A percentile compares a stretch with the other conserved stretches of the same genome.
Conservation (phyloP, 83 land plant species). For the Picea abies region DNA sequence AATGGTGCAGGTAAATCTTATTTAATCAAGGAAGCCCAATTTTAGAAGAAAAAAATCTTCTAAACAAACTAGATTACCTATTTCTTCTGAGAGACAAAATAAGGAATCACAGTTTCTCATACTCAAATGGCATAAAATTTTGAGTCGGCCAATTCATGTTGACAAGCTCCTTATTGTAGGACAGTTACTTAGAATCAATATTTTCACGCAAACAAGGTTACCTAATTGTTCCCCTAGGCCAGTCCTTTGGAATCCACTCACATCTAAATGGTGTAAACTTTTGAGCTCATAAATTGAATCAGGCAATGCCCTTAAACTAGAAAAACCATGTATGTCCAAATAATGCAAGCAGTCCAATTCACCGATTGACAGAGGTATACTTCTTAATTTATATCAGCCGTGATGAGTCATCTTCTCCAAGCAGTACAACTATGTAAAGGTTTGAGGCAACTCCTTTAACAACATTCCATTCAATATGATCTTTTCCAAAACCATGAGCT, state of each 20-base stretch:
- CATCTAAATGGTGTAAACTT: conserved; percentile 5
- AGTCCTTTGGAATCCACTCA: conserved; percentile 1
- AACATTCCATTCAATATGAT: neutral
- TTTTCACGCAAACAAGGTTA: neutral
- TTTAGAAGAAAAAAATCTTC: no score
- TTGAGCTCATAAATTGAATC: conserved; percentile 9
- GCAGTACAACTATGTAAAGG: conserved; percentile 1
- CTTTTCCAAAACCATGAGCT: neutral
- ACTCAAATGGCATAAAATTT: neutral
- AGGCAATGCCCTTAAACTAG: neutral
- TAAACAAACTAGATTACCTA: no score
- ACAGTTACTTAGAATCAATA: conserved; percentile 8
- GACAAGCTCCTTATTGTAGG: conserved; percentile 1
- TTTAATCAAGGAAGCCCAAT: no score
- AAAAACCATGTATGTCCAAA: conserved; percentile 8
- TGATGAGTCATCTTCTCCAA: conserved; percentile 9
- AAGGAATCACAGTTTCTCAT: no score
- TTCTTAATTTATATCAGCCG: conserved; percentile 12
- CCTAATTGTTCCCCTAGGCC: neutral
- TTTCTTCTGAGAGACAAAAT: no score
- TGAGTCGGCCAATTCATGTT: conserved; percentile 6
- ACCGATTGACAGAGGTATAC: conserved; percentile 2
- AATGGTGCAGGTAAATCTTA: no score
- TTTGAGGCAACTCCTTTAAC: neutral
- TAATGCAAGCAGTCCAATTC: neutral